Percentiles rank a stretch among this genome's conserved stretches.
Evolutionary conservation across 1,284 basidiomycete genomes (phyloP).

Genomic region (Marasmius sp.): DNA sequence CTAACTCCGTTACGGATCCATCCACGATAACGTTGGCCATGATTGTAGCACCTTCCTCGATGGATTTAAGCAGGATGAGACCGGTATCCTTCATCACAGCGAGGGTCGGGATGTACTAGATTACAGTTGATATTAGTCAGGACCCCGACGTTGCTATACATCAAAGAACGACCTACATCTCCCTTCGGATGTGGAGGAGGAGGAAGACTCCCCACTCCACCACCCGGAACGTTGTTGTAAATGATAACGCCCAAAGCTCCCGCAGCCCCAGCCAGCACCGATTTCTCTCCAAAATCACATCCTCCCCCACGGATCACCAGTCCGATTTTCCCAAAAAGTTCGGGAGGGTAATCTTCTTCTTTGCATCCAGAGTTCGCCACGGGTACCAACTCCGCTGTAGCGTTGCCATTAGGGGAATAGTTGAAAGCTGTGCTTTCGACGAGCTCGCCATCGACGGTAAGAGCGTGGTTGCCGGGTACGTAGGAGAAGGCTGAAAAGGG

Average conservation of each 20-base stretch:
- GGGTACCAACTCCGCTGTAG: neutral
- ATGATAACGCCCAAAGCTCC: slow-evolving; percentile 23
- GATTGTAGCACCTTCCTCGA: neutral
- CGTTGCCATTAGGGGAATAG: neutral
- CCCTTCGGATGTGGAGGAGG: slow-evolving; percentile 19
- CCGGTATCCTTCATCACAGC: neutral
- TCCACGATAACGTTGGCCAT: neutral
- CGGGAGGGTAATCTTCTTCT: slow-evolving; percentile 18
- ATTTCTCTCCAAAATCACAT: slow-evolving; percentile 23
- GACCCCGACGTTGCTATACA: slow-evolving; percentile 6
- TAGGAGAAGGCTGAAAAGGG: neutral
- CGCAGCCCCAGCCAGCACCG: slow-evolving; percentile 21
- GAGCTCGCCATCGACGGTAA: neutral
- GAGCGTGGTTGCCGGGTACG: neutral
- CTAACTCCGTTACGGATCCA: slow-evolving; percentile 15
- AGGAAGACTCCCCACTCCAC: slow-evolving; percentile 14
- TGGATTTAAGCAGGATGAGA: neutral
- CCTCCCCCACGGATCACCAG: slow-evolving; percentile 20
- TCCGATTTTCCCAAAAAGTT: slow-evolving; percentile 21
- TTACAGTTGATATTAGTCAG: slow-evolving; percentile 10
- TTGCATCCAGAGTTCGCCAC: neutral
- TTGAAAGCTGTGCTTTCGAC: neutral
- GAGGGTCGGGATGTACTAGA: neutral
- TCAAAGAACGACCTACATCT: slow-evolving; percentile 11
- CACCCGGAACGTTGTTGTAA: slow-evolving; percentile 23